phyloP scores from a whole-genome alignment of 495 filamentous ascomycete species.

The Annulohypoxylon maeteangense region DNA sequence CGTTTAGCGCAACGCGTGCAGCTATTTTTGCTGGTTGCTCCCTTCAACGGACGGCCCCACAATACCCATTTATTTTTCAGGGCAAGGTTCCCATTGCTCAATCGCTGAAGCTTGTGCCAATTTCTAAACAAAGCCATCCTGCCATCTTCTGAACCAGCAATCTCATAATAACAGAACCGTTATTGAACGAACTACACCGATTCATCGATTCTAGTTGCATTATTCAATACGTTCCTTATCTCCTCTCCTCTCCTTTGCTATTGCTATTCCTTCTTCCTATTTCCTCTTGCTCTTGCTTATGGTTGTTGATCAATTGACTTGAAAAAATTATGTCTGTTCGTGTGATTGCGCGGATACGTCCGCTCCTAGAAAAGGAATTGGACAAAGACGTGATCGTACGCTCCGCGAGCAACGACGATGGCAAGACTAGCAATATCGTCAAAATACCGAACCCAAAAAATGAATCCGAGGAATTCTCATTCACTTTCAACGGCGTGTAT shows the following conservation, averaged over 20 bases:
- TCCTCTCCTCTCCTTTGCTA: constrained; percentile 22
- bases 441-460: constrained; percentile 97
- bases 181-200: constrained; percentile 23
- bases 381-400: constrained; percentile 86
- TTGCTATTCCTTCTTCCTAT: not conserved
- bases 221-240: constrained; percentile 3
- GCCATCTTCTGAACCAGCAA: not conserved
- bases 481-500: constrained; percentile 95
- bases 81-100: constrained; percentile 32
- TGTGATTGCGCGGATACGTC: constrained; percentile 89
- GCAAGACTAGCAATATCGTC: constrained; percentile 70
- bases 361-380: constrained; percentile 82
- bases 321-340: constrained; percentile 70
- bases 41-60: constrained; percentile 32
- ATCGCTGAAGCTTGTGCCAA: constrained; percentile 32
- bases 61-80: constrained; percentile 17
- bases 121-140: constrained; percentile 12
- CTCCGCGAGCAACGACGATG: constrained; percentile 66
- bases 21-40: constrained; percentile 23
- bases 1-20: constrained; percentile 8
- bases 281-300: not conserved
- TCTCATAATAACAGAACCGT: constrained; percentile 30
- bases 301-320: constrained; percentile 20
- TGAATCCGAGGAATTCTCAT: constrained; percentile 87
- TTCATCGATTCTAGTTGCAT: not conserved